Evolutionary conservation across 164 flowering plant genomes (phyloP), one percentile per base, ranked within the genome.

Genomic region (Chimonanthus salicifolius): DNA sequence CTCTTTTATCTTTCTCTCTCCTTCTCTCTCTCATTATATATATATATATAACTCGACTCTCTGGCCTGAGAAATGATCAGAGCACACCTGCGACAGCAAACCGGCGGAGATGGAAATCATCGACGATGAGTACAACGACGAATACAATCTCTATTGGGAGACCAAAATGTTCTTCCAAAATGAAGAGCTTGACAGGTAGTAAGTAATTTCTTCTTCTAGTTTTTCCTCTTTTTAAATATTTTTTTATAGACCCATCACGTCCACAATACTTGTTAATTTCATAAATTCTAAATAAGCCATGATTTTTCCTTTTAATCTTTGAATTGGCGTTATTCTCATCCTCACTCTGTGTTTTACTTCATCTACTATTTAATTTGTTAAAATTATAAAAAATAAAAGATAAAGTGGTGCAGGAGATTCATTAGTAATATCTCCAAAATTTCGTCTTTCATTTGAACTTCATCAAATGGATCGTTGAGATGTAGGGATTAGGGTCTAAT

Each of bases 141-240:
- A 77, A 15, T 78, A 78, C 64, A 74, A 62, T 2, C 43, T 13
- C 2, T 78, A 66, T 51, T 78, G 77, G 80, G 80, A 74, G 10
- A 74, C 72, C 3, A 75, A 70, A 45, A 70, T 74, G 74, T 74
- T 78, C 21, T 62, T 74, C 11, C 80, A 74, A 8, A 71, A 62
- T 15, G 77, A 78, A 71, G 77, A 78, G 16, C 60, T 78, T 33
- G 77, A 78, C 46, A 65, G 80, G 76, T 77, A 69, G 9, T 4
- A 54, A n/a, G 60, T 54, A n/a, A 54, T n/a, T 54, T 9, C 16
- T n/a, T 54, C 60, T 54, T 63, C 11, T 33, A 3, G 2, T 63
- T 63, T 21, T 20, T 20, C 44, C 21, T 21, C 20, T n/a, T 18
- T 18, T 21, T 63, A 10, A 21, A 8, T 8, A 4, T 7, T 51